Conservation (phyloP, 225 moss, liverwort and hornwort species). For the Thuidium tamariscinum region DNA sequence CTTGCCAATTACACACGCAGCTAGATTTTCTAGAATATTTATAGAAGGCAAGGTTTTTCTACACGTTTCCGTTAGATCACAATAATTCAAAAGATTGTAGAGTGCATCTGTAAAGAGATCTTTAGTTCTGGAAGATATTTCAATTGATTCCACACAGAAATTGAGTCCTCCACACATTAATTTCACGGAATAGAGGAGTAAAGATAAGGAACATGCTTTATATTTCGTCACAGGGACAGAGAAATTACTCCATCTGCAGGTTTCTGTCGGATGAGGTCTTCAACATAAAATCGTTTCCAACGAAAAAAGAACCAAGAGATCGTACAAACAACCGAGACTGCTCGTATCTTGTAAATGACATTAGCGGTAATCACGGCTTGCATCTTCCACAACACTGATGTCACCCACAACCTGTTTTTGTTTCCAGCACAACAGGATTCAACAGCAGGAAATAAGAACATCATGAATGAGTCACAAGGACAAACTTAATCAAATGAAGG, state of each 20-base stretch:
- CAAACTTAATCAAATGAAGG: not conserved
- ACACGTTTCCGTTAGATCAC: not conserved
- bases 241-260: constrained; percentile 21
- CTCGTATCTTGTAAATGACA: constrained; percentile 17
- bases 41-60: not conserved
- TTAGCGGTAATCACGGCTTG: constrained; percentile 10
- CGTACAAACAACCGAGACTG: constrained; percentile 11
- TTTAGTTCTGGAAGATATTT: not conserved
- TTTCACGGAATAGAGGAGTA: not conserved
- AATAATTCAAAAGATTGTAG: not conserved
- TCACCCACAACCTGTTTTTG: constrained; percentile 13
- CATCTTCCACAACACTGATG: constrained; percentile 26
- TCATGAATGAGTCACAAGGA: not conserved
- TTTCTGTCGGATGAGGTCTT: constrained; percentile 12
- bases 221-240: not conserved
- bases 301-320: constrained; percentile 30
- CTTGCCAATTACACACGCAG: not conserved
- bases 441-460: not conserved
- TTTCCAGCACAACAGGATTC: not conserved
- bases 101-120: not conserved
- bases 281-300: constrained; percentile 18
- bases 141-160: not conserved
- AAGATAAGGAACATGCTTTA: not conserved
- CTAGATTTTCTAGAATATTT: not conserved
- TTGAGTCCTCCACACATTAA: not conserved